phyloP scores from a whole-genome alignment of 2,329 filamentous ascomycete species.

The Waltergamsia citrina region DNA sequence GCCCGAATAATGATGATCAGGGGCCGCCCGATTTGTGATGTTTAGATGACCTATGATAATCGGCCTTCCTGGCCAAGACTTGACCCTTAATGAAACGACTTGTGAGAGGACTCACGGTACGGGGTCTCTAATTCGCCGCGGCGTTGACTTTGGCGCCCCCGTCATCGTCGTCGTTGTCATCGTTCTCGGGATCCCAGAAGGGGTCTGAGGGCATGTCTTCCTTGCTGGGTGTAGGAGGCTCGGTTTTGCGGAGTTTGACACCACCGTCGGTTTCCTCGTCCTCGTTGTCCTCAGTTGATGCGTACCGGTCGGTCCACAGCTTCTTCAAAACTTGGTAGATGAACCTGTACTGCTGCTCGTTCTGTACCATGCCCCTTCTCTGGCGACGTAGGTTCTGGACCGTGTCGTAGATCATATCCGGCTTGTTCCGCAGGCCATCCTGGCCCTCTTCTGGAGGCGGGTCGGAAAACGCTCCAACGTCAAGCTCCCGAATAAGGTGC shows the following conservation, averaged over 20 bases:
- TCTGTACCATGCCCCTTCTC: slow-evolving; percentile 92
- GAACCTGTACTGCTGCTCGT: slow-evolving; percentile 74
- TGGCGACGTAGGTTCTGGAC: slow-evolving; percentile 79
- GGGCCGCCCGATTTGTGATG: too few species aligned
- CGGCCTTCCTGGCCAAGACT: too few species aligned
- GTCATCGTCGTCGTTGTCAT: slow-evolving; percentile 4
- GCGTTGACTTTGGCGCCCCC: slow-evolving; percentile 4
- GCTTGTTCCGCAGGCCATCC: too few species aligned
- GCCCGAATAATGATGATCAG: too few species aligned
- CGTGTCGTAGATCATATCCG: slow-evolving; percentile 66
- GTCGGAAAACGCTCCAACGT: slow-evolving; percentile 52
- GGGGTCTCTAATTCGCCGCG: too few species aligned
- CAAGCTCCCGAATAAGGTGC: slow-evolving; percentile 75
- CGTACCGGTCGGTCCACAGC: slow-evolving; percentile 60
- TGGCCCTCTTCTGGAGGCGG: too few species aligned
- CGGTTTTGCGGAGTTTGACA: slow-evolving; percentile 1
- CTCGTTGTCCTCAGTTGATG: slow-evolving; percentile 11
- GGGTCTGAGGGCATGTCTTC: too few species aligned
- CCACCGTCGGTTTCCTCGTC: slow-evolving; percentile 4
- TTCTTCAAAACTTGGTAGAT: slow-evolving; percentile 80
- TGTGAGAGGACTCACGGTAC: too few species aligned
- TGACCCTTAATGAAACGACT: too few species aligned
- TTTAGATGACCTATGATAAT: too few species aligned
- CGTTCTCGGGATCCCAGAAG: slow-evolving; percentile 1
- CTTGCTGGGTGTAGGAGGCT: too few species aligned